These are phyloP conservation scores for Cyclotella cryptica DNA, from an alignment of 108 stramenopile genomes.

Conservation along the genomic window DNA sequence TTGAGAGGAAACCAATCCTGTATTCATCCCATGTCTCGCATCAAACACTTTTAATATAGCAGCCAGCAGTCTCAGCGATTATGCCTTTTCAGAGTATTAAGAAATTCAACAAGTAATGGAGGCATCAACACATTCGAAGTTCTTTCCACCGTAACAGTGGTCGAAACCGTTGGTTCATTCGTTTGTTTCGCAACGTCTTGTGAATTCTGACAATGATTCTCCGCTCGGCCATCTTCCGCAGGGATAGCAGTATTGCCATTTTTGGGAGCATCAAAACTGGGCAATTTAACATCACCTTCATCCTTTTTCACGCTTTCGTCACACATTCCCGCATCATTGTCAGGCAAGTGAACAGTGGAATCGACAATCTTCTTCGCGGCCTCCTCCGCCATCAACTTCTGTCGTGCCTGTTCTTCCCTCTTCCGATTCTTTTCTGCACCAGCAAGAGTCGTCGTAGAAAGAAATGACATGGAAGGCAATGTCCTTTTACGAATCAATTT, in stretches of 20 bases:
- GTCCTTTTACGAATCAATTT: constrained; percentile 25
- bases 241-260: background rate
- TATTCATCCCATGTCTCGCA: too few relatives aligned
- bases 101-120: constrained; percentile 30
- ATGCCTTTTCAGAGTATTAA: constrained; percentile 21
- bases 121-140: constrained; percentile 45
- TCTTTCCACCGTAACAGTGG: constrained; percentile 17
- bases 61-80: too few relatives aligned
- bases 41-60: background rate
- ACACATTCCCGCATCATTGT: background rate
- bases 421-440: constrained; percentile 44
- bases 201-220: background rate
- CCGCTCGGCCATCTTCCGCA: background rate
- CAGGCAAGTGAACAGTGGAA: constrained; percentile 15
- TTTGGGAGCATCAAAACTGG: background rate
- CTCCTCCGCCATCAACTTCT: constrained; percentile 30
- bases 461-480: constrained; percentile 33
- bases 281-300: background rate
- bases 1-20: too few relatives aligned
- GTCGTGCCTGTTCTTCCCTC: constrained; percentile 22
- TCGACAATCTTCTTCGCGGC: constrained; percentile 30
- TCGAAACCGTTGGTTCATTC: background rate
- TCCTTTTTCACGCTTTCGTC: background rate
- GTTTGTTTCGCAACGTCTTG: background rate
- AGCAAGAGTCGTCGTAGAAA: constrained; percentile 27